Base-by-base conservation (phyloP, 2,329 filamentous ascomycete species). In the Aspergillus puulaauensis region DNA sequence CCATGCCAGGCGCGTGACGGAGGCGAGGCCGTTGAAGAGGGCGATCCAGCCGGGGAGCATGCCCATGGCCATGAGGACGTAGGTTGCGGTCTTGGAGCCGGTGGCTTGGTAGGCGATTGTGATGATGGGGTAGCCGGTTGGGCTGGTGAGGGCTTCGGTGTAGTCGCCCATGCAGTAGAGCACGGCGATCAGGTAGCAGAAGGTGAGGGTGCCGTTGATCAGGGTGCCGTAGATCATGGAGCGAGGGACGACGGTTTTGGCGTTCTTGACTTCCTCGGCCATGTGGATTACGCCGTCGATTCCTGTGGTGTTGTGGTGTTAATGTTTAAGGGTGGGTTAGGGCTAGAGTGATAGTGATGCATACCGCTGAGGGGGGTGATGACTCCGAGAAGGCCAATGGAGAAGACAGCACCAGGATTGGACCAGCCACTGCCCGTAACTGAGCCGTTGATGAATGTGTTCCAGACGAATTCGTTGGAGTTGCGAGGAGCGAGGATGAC, bases 21-120 rank as follows among this genome's bases (percentile, higher is more conserved):
- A 66, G 2, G 68, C 67, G 17, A 69, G 59, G 17, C 62, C 62
- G 44, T 66, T 66, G 55, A 69, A 65, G 35, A 65, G 35, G 61
- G 74, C 44, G 65, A 69, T 50, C 55, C 56, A 61, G 37, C 59
- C 59, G 2, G 52, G 47, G n/a, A 59, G 40, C 68, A 71, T 48
- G 66, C 70, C 46, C 69, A 77, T 64, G 6, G 73, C 63, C 50
- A 74, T 70, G 3, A 82, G 68, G 4, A 81, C 77, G 3, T 79
- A 76, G 17, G 59, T 61, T 2, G 76, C 77, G 0, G 68, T 68
- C 14, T 72, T 67, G 43, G 74, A 79, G 39, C 69, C 64, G 3
- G 78, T 80, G 17, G 78, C 78, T 58, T 79, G 66, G 58, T 71
- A 70, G 61, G 84, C 82, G 50, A 83, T 79, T 51, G 81, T 75